Evolutionary conservation across 1,284 basidiomycete species (phyloP).

Genomic region (Ganoderma sinense): DNA sequence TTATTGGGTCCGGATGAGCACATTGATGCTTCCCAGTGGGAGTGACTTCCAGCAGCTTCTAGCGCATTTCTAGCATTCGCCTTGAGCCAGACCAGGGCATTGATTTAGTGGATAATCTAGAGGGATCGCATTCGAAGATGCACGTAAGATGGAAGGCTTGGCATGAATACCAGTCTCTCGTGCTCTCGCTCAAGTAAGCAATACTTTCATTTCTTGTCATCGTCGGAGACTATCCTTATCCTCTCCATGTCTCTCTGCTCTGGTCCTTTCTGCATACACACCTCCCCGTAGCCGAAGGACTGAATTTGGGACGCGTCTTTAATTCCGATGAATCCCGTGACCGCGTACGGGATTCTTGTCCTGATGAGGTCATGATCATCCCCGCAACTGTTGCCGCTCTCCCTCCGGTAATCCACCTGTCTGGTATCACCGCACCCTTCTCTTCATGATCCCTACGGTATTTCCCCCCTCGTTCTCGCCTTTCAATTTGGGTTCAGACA

Average conservation of each 20-base stretch:
- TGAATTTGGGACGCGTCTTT: constrained; percentile 11
- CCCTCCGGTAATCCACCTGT: neutral
- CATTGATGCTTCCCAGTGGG: constrained; percentile 9
- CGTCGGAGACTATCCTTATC: too few relatives aligned
- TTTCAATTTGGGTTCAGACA: neutral
- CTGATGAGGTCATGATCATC: constrained; percentile 17
- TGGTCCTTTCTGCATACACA: neutral
- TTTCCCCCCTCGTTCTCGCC: neutral
- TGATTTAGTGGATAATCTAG: constrained; percentile 10
- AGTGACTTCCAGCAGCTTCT: constrained; percentile 1
- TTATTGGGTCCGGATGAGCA: constrained; percentile 17
- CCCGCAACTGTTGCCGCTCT: constrained; percentile 7
- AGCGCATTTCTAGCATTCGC: neutral
- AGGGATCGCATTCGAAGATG: constrained; percentile 7
- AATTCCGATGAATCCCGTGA: constrained; percentile 15
- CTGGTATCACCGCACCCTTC: neutral
- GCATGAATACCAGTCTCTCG: neutral
- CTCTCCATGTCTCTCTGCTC: neutral
- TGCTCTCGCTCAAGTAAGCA: too few relatives aligned
- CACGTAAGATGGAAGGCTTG: neutral
- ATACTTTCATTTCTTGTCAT: too few relatives aligned
- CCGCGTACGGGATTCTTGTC: constrained; percentile 9
- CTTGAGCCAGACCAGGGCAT: neutral
- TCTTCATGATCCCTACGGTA: neutral
- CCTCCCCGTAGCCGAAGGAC: too few relatives aligned